Percentiles rank a stretch among this genome's conserved stretches.
Evolutionary conservation across 1,284 basidiomycete species (phyloP).

Genomic region (Taiwanofungus camphoratus): DNA sequence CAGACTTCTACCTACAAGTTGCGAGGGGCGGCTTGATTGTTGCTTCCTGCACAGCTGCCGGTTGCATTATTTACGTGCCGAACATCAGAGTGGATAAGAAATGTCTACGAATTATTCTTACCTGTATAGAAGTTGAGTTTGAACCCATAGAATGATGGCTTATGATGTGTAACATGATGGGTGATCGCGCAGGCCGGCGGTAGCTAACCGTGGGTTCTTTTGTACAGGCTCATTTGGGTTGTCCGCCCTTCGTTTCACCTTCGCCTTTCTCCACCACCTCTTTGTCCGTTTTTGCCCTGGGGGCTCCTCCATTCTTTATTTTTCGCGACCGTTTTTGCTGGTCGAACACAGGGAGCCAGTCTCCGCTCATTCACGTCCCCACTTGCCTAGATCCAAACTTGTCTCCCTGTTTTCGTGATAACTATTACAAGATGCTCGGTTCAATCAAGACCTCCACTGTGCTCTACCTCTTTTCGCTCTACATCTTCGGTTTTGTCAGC

Average conservation of each 20-base stretch:
- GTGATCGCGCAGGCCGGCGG: too few species aligned
- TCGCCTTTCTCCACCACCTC: conserved; percentile 19
- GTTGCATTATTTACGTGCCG: conserved; percentile 3
- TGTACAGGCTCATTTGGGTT: too few species aligned
- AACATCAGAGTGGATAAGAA: background rate
- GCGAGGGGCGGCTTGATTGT: conserved; percentile 1
- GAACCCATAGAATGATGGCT: background rate
- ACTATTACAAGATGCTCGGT: conserved; percentile 28
- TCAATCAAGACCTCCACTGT: conserved; percentile 29
- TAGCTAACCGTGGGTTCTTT: too few species aligned
- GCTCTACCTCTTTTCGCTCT: conserved; percentile 28
- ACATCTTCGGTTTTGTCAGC: conserved; percentile 23
- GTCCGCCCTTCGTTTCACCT: too few species aligned
- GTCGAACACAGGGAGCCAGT: conserved; percentile 49
- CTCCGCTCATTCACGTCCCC: conserved; percentile 26
- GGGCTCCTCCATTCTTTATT: conserved; percentile 53
- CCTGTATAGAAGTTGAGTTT: background rate
- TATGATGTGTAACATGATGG: too few species aligned
- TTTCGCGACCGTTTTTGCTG: conserved; percentile 29
- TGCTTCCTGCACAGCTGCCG: conserved; percentile 5
- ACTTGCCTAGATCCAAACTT: conserved; percentile 11
- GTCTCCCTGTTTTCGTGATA: conserved; percentile 12
- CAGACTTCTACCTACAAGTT: background rate
- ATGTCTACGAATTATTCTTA: background rate
- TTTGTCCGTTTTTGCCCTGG: conserved; percentile 38